Evolutionary conservation across 257 asterid genomes (phyloP).

Genomic region (Ballota nigra): DNA sequence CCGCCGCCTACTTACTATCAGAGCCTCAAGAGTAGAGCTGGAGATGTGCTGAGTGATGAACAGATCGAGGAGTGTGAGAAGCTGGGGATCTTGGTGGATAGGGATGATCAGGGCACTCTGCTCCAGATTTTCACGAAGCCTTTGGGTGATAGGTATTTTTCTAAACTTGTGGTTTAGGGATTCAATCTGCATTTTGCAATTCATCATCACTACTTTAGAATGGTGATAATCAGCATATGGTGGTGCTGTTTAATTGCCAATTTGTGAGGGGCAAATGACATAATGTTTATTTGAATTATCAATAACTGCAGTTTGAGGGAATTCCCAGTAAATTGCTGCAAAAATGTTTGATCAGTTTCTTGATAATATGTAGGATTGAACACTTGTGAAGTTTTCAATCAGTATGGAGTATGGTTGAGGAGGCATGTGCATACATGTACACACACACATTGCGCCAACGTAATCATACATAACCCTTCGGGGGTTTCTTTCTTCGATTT

Average conservation of each 20-base stretch:
- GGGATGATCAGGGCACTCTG: constrained; percentile 96
- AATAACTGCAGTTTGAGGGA: background rate
- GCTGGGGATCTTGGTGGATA: constrained; percentile 88
- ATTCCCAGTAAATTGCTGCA: background rate
- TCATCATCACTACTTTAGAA: background rate
- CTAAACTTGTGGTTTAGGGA: background rate
- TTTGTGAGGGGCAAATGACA: background rate
- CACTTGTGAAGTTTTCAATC: background rate
- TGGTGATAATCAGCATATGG: background rate
- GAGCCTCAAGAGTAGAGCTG: constrained; percentile 66
- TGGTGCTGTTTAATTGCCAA: background rate
- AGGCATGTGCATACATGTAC: background rate
- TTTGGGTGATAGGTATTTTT: constrained; percentile 78
- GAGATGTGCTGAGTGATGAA: constrained; percentile 69
- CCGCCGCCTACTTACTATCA: constrained; percentile 81
- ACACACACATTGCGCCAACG: background rate
- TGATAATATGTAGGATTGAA: background rate
- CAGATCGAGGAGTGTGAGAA: constrained; percentile 86
- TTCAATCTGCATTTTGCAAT: background rate
- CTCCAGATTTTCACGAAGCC: constrained; percentile 98
- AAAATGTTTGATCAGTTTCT: background rate
- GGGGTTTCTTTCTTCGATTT: too few relatives aligned
- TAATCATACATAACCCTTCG: background rate
- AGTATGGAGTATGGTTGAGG: background rate
- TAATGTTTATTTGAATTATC: background rate